Evolutionary conservation across 2,329 filamentous ascomycete species (phyloP).

Genomic region (Zymoseptoria crescenta): DNA sequence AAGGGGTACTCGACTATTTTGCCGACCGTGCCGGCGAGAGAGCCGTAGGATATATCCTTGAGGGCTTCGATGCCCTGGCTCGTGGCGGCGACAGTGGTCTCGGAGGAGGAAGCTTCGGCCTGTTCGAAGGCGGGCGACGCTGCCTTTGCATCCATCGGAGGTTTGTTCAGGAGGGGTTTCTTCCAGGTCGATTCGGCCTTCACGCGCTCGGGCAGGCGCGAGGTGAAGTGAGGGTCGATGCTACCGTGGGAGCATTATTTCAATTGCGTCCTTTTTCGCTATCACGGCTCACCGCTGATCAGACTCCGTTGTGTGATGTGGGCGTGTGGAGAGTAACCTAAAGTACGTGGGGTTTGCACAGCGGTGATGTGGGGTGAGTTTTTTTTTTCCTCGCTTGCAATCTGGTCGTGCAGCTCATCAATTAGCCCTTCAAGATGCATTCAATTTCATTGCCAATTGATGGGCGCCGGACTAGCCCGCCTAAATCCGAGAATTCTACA

Average conservation of each 20-base stretch:
- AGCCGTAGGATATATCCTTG: constrained; percentile 84
- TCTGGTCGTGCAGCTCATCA: neutral
- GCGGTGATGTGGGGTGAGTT: neutral
- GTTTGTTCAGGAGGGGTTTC: neutral
- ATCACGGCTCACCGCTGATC: neutral
- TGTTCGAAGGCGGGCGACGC: constrained; percentile 5
- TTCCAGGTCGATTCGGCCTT: neutral
- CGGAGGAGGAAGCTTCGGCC: neutral
- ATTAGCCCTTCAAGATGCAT: neutral
- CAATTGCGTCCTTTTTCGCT: neutral
- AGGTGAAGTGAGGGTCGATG: constrained; percentile 10
- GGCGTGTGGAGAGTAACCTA: neutral
- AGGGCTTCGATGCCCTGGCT: constrained; percentile 57
- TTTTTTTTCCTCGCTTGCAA: neutral
- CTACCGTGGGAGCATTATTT: constrained; percentile 31
- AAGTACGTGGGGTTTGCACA: neutral
- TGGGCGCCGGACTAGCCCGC: neutral
- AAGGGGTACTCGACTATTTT: constrained; percentile 99
- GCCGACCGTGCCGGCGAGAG: constrained; percentile 79
- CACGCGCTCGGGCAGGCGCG: constrained; percentile 4
- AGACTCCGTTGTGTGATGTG: neutral
- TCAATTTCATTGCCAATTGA: neutral
- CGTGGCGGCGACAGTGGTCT: constrained; percentile 6
- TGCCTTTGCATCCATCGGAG: constrained; percentile 14
- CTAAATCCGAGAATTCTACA: neutral